Evolutionary conservation across 78 protist genomes (phyloP).

Genomic region (Dictyostelium capitatum): DNA sequence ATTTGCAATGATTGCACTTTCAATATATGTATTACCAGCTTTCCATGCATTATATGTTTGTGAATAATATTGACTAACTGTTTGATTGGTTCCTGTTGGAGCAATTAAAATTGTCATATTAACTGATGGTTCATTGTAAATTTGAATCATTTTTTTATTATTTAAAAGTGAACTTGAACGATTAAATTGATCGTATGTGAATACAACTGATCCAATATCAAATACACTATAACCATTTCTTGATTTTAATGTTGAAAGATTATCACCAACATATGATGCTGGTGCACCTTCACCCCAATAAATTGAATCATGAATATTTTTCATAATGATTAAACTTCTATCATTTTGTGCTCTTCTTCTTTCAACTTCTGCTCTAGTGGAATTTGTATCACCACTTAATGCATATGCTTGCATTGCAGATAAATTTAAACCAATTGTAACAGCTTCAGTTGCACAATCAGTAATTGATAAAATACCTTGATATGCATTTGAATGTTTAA

Average conservation of each 20-base stretch:
- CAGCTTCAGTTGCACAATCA: constrained; percentile 17
- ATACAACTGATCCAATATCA: constrained; percentile 15
- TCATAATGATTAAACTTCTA: not conserved
- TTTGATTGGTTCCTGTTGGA: not conserved
- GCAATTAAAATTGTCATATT: not conserved
- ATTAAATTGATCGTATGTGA: constrained; percentile 29
- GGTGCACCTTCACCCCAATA: constrained; percentile 57
- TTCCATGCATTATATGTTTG: constrained; percentile 45
- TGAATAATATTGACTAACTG: not conserved
- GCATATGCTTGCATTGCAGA: constrained; percentile 5
- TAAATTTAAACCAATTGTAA: not conserved
- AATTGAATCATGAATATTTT: constrained; percentile 53
- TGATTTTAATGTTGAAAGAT: not conserved
- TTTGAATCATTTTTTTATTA: not conserved
- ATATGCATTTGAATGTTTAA: constrained; percentile 9
- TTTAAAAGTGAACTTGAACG: not conserved
- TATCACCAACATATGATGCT: constrained; percentile 16
- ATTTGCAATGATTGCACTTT: not conserved
- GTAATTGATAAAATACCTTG: constrained; percentile 65
- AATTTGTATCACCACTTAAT: not conserved
- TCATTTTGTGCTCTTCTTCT: not conserved
- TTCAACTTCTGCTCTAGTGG: not conserved
- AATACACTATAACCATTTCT: constrained; percentile 7
- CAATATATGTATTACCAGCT: constrained; percentile 37
- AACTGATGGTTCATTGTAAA: constrained; percentile 41